A percentile compares a stretch with the other conserved stretches of the same genome.
These are phyloP conservation scores for Vaccinium macrocarpon DNA, from an alignment of 148 eudicot genomes.

Conservation along the genomic window DNA sequence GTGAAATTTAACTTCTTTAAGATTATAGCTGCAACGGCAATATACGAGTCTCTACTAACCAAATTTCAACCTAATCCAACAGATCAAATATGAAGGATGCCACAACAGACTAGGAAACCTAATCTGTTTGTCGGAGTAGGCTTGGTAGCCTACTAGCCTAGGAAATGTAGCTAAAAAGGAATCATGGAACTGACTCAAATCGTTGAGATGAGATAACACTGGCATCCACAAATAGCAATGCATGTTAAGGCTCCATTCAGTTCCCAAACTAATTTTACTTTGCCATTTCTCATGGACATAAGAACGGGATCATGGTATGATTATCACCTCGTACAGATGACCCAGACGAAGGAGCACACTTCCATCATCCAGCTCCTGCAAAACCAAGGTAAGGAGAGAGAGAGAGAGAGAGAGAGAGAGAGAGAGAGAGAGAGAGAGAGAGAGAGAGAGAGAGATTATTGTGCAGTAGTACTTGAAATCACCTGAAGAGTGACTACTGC, in stretches of 20 bases:
- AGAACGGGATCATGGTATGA: not conserved
- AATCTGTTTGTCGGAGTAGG: not conserved
- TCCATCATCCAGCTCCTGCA: constrained; percentile 72
- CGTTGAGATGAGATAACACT: not conserved
- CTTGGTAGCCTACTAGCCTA: not conserved
- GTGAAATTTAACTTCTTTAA: not conserved
- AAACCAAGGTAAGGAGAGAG: constrained; percentile 18
- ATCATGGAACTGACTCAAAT: not conserved
- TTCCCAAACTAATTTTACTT: not conserved
- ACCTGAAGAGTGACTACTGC: constrained; percentile 90
- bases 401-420: not conserved
- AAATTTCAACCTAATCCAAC: not conserved
- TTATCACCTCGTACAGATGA: constrained; percentile 76
- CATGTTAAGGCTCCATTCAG: too few species aligned
- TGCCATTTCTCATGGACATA: not conserved
- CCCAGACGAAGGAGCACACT: constrained; percentile 75
- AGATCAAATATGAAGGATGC: not conserved
- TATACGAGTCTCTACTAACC: not conserved
- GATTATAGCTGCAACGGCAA: not conserved
- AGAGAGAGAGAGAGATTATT: too few species aligned
- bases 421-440: not conserved
- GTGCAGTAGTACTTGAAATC: constrained; percentile 15
- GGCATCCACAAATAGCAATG: not conserved
- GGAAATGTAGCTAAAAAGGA: constrained; percentile 3
- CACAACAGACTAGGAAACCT: not conserved